Percentiles rank a stretch among this genome's conserved stretches.
Conservation (phyloP, 1,284 basidiomycete genomes). For the Puccinia coronata region DNA sequence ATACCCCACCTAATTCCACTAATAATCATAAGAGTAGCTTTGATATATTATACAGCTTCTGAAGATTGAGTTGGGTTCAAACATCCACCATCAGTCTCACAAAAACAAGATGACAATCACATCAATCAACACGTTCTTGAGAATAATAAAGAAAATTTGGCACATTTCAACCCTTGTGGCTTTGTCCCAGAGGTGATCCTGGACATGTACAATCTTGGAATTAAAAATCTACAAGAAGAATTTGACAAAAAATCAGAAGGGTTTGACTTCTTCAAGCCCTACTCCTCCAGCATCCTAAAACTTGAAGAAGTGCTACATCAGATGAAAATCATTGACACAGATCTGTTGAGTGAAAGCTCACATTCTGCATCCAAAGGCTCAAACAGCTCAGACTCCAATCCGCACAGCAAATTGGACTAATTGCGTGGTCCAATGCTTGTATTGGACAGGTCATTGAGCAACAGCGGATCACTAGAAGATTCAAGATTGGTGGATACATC, state of each 20-base stretch:
- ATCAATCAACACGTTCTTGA: slow-evolving; percentile 3
- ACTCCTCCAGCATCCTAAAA: background rate
- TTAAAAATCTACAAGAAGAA: slow-evolving; percentile 8
- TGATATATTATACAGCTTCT: background rate
- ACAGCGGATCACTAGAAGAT: too few species aligned
- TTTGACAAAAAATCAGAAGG: slow-evolving; percentile 5
- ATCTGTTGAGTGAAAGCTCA: too few species aligned
- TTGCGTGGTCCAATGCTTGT: too few species aligned
- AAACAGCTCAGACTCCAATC: too few species aligned
- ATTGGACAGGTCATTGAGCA: too few species aligned
- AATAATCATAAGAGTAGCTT: background rate
- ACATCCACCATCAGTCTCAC: background rate
- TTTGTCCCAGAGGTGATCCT: background rate
- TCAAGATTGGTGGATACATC: too few species aligned
- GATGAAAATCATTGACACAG: too few species aligned
- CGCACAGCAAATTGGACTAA: too few species aligned
- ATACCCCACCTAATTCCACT: too few species aligned
- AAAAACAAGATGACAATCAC: background rate
- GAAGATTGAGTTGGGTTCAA: background rate
- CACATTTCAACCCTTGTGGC: background rate
- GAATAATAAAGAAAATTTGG: slow-evolving; percentile 13
- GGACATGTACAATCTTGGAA: background rate
- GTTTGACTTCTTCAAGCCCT: background rate
- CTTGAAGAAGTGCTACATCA: background rate
- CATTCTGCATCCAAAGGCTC: too few species aligned